Conservation (phyloP, 805 yeast species). For the Schizosaccharomyces pombe region ASM294v3 CU329670.1:2431001-2431500, state of each 20-base stretch:
- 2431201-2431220: slow-evolving; percentile 8
- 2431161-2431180: slow-evolving; percentile 3
- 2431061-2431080: slow-evolving; percentile 19
- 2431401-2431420: background rate
- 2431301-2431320: no score
- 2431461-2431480: background rate
- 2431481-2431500: background rate
- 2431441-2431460: background rate
- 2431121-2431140: slow-evolving; percentile 17
- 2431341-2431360: background rate
- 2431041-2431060: slow-evolving; percentile 33
- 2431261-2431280: background rate
- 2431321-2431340: no score
- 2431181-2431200: slow-evolving; percentile 10
- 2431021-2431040: slow-evolving; percentile 15
- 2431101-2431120: slow-evolving; percentile 23
- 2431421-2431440: background rate
- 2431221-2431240: background rate
- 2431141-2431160: background rate
- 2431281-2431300: no score
- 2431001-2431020: background rate
- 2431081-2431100: slow-evolving; percentile 24
- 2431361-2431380: background rate
- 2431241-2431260: background rate
- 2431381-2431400: background rate